Percentiles rank a stretch among this genome's conserved stretches.
These are phyloP conservation scores for Ogataea nitratoaversa DNA, from an alignment of 805 yeast species.

Conservation along the genomic window DNA sequence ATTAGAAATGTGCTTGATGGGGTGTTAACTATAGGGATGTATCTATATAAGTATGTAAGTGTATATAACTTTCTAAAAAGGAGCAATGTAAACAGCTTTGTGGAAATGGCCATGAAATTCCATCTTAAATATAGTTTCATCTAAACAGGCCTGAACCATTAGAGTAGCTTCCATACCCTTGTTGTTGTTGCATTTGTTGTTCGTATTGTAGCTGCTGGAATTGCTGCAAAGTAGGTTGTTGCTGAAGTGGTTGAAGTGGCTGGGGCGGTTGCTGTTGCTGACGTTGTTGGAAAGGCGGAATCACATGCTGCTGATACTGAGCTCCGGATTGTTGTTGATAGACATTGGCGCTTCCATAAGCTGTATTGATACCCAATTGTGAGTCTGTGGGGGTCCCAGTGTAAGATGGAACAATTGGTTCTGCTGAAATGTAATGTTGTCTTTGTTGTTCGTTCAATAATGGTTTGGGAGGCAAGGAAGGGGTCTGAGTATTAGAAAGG, in stretches of 20 bases:
- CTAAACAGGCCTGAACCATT: slow-evolving; percentile 16
- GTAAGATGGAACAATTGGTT: slow-evolving; percentile 8
- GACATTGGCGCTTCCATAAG: too few species aligned
- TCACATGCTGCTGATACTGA: slow-evolving; percentile 16
- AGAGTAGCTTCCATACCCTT: slow-evolving; percentile 8
- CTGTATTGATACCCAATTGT: background rate
- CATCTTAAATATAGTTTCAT: background rate
- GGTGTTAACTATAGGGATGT: too few species aligned
- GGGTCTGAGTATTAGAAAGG: slow-evolving; percentile 10
- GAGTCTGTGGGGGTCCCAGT: slow-evolving; percentile 3
- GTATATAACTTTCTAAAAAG: background rate
- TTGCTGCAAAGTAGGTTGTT: slow-evolving; percentile 17
- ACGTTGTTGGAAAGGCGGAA: background rate
- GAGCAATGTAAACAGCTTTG: too few species aligned
- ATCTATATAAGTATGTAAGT: background rate
- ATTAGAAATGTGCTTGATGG: too few species aligned
- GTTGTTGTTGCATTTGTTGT: slow-evolving; percentile 12
- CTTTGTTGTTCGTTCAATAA: slow-evolving; percentile 24
- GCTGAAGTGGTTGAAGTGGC: slow-evolving; percentile 7
- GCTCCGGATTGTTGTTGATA: too few species aligned
- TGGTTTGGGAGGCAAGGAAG: slow-evolving; percentile 30
- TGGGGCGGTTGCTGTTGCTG: slow-evolving; percentile 15
- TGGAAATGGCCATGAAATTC: background rate
- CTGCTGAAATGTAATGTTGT: slow-evolving; percentile 24
- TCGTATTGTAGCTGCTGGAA: slow-evolving; percentile 12